Evolutionary conservation across 768 basidiomycete species (phyloP), one percentile per base, ranked within the genome.

Genomic region (Amanita brunnescens): DNA sequence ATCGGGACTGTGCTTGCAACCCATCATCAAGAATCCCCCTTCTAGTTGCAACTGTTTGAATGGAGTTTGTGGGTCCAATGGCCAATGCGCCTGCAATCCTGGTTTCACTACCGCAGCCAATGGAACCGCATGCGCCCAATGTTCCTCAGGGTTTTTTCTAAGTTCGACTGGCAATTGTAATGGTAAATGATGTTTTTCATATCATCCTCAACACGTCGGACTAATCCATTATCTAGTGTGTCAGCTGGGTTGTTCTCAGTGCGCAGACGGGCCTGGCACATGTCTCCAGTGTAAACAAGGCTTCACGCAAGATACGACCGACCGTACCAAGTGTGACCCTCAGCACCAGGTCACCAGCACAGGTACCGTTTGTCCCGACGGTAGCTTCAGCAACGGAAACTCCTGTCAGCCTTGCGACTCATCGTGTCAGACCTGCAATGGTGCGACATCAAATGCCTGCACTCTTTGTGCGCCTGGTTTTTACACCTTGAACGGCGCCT

Each of bases 11-110:
- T 94, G 91, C 62, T 69, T 87, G 42, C 61, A 70, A 20, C 64
- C 77, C 1, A 55, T 62, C 0, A 66, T 75, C n/a, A 61, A 62
- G 30, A 73, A 78, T 47, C 61, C 75, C 0, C 77, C 83, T 1
- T 75, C 78, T 30, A 73, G 73, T 14, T 93, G 91, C 64, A 85
- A 87, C 58, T 93, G 91, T 59, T 53, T 80, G 51, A 92, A 89
- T 58, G 91, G 91, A 6, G 68, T 79, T 29, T 94, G 91, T 64
- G 75, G 76, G 1, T 54, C 76, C 0, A 75, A 80, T 53, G 83
- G 86, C 0, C 76, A 79, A 53, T 91, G 90, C 53, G 66, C 73
- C 1, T 85, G 82, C 57, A 76, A 78, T 40, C 58, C 75, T 0
- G 81, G 83, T 0, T 85, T 80, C 74, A 79, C 76, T 1, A 73